Percentiles rank a stretch among this genome's conserved stretches.
phyloP scores from a whole-genome alignment of 2,329 filamentous ascomycete genomes.

The Colletotrichum tamarilloi region DNA sequence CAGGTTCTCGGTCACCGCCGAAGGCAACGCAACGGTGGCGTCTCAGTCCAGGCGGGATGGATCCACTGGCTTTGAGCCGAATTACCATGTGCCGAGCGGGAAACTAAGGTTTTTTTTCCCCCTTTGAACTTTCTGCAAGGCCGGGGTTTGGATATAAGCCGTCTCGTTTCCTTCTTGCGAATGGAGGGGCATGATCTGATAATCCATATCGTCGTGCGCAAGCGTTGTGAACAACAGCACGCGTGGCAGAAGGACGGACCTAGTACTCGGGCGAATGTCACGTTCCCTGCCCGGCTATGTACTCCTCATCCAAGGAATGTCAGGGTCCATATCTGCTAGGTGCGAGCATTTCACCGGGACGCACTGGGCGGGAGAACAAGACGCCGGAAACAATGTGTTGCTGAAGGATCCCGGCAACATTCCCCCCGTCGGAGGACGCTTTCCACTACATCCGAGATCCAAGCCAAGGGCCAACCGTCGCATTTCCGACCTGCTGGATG shows the following conservation, averaged over 20 bases:
- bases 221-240: neutral
- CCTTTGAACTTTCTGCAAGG: neutral
- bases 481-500: constrained; percentile 30
- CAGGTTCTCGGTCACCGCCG: constrained; percentile 5
- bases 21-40: constrained; percentile 13
- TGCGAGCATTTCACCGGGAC: neutral
- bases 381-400: neutral
- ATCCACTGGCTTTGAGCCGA: constrained; percentile 10
- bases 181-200: neutral
- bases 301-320: neutral
- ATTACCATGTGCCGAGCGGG: constrained; percentile 25
- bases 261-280: neutral
- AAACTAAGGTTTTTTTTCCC: neutral
- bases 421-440: neutral
- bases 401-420: constrained; percentile 10
- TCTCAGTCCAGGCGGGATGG: constrained; percentile 2
- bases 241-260: neutral
- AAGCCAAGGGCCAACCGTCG: constrained; percentile 10
- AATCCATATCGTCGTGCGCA: neutral
- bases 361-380: constrained; percentile 3
- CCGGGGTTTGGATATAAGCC: neutral
- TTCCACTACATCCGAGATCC: neutral
- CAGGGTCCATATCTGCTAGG: constrained; percentile 4
- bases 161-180: neutral
- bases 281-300: neutral